phyloP scores from a whole-genome alignment of 176 grass and related monocot genomes.

The Tillandsia leiboldiana region DNA sequence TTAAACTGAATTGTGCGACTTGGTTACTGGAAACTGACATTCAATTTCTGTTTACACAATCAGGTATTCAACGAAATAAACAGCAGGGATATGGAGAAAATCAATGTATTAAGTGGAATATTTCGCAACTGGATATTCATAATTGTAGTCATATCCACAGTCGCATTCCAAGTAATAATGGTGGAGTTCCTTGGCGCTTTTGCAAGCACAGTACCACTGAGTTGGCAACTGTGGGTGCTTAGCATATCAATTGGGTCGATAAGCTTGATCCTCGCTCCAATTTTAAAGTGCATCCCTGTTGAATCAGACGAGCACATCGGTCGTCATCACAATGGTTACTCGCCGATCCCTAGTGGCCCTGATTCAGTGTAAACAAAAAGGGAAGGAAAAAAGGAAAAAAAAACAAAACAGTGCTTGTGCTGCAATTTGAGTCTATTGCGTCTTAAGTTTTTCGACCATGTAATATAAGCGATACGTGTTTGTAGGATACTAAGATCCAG shows the following conservation, averaged over 20 bases:
- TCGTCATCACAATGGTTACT: slow-evolving; percentile 31
- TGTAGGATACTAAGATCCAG: neutral
- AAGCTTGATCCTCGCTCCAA: slow-evolving; percentile 48
- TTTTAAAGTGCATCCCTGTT: slow-evolving; percentile 61
- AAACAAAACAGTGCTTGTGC: neutral
- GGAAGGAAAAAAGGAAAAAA: neutral
- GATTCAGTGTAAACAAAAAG: slow-evolving; percentile 35
- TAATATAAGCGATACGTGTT: neutral
- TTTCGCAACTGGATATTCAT: slow-evolving; percentile 71
- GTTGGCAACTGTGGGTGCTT: slow-evolving; percentile 42
- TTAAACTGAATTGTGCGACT: neutral
- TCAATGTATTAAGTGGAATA: slow-evolving; percentile 69
- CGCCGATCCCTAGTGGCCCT: slow-evolving; percentile 59
- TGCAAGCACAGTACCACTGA: slow-evolving; percentile 60
- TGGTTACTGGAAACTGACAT: neutral
- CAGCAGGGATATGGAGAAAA: slow-evolving; percentile 91
- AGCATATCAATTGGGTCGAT: slow-evolving; percentile 54
- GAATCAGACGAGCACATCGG: slow-evolving; percentile 9
- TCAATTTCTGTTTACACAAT: neutral
- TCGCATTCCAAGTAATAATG: slow-evolving; percentile 64
- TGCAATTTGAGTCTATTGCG: neutral
- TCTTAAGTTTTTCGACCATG: neutral
- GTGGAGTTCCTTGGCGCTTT: slow-evolving; percentile 72
- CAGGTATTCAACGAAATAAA: slow-evolving; percentile 98
- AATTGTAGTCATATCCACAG: slow-evolving; percentile 44